A percentile compares a stretch with the other conserved stretches of the same genome.
Evolutionary conservation across 1,284 basidiomycete species (phyloP).

Genomic region (Wolfiporia cocos): DNA sequence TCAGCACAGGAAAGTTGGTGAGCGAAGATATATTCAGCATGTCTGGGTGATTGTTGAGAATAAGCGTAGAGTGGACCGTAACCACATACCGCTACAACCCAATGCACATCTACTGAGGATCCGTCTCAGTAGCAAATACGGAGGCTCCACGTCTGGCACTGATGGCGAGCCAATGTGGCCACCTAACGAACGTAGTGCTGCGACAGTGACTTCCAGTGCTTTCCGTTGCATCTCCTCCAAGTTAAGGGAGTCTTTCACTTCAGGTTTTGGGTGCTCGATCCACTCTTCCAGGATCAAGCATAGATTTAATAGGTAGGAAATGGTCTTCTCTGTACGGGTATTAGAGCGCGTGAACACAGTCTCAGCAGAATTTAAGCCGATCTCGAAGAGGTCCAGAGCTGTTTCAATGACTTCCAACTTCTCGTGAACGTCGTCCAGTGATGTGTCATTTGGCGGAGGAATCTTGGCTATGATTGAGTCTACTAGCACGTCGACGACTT

Average conservation of each 20-base stretch:
- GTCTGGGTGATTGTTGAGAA: constrained; percentile 1
- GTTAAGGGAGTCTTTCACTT: constrained; percentile 29
- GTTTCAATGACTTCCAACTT: constrained; percentile 48
- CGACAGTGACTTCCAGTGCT: constrained; percentile 27
- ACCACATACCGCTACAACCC: constrained; percentile 11
- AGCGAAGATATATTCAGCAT: constrained; percentile 4
- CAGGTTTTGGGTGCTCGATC: constrained; percentile 36
- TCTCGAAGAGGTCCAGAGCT: constrained; percentile 46
- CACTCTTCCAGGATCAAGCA: constrained; percentile 52
- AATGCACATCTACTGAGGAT: constrained; percentile 36
- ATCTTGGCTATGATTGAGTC: no score
- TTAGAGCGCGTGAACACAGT: constrained; percentile 41
- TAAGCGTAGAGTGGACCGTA: not conserved
- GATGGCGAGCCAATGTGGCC: constrained; percentile 24
- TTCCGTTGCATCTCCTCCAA: constrained; percentile 34
- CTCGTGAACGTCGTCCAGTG: constrained; percentile 47
- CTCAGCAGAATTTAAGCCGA: constrained; percentile 41
- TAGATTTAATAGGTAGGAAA: constrained; percentile 46
- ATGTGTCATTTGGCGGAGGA: no score
- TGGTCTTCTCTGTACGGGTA: constrained; percentile 39
- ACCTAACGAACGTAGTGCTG: constrained; percentile 36
- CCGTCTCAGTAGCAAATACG: constrained; percentile 37
- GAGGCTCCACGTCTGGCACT: constrained; percentile 26
- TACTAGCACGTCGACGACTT: no score
- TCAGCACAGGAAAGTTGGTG: constrained; percentile 1